Evolutionary conservation across 306 rosid species (phyloP).

Genomic region (Aeschynomene evenia): DNA sequence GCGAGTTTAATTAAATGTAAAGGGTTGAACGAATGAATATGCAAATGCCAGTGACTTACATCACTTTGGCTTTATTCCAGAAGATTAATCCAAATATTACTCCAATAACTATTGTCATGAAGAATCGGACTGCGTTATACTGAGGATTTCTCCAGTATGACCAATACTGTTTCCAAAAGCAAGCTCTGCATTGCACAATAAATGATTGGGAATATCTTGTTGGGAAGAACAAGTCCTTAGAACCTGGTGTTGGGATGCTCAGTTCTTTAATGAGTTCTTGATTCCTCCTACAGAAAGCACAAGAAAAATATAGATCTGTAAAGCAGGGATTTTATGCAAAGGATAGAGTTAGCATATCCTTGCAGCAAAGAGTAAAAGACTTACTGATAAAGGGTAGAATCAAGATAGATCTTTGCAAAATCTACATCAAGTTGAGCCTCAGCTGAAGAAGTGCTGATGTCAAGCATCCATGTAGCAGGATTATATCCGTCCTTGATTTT

Average conservation of each 20-base stretch:
- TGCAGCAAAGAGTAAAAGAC: neutral
- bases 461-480: constrained; percentile 88
- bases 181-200: constrained; percentile 57
- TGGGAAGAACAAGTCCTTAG: constrained; percentile 61
- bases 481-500: constrained; percentile 62
- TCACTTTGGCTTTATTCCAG: constrained; percentile 46
- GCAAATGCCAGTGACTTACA: constrained; percentile 32
- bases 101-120: constrained; percentile 48
- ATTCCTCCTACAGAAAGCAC: constrained; percentile 43
- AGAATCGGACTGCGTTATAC: constrained; percentile 50
- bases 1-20: too few relatives aligned
- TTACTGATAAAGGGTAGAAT: constrained; percentile 57
- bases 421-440: constrained; percentile 57
- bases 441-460: constrained; percentile 45
- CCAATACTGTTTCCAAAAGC: constrained; percentile 49
- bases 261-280: constrained; percentile 47
- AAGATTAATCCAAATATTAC: constrained; percentile 56
- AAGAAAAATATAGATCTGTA: neutral
- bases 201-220: constrained; percentile 60
- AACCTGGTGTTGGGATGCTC: constrained; percentile 47
- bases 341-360: too few relatives aligned
- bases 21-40: neutral
- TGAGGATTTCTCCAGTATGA: constrained; percentile 70
- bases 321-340: neutral
- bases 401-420: constrained; percentile 53